phyloP scores from a whole-genome alignment of 2,329 filamentous ascomycete genomes.

The Xylariaceae sp. region DNA sequence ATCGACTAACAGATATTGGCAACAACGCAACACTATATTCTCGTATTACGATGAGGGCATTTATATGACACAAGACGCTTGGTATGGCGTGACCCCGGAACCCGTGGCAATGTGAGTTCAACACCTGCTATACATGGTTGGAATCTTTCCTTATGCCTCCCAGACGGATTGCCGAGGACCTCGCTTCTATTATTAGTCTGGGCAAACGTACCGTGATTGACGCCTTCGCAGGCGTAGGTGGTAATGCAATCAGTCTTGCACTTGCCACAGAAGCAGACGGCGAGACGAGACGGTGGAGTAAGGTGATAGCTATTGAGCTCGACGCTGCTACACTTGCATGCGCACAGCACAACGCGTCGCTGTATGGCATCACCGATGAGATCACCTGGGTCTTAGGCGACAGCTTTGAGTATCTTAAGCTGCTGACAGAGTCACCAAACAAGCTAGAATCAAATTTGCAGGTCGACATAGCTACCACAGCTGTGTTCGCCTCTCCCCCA shows the following conservation, averaged over 20 bases:
- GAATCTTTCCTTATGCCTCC: conserved; percentile 11
- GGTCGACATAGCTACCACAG: conserved; percentile 37
- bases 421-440: conserved; percentile 32
- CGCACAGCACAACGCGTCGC: conserved; percentile 82
- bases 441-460: conserved; percentile 28
- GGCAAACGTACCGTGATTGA: conserved; percentile 64
- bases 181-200: conserved; percentile 49
- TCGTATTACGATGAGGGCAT: conserved; percentile 82
- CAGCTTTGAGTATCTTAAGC: conserved; percentile 70
- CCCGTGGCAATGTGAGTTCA: conserved; percentile 70
- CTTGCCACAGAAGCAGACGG: conserved; percentile 32
- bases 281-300: conserved; percentile 66
- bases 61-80: conserved; percentile 86
- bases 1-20: conserved; percentile 72
- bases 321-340: conserved; percentile 77
- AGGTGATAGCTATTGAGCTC: conserved; percentile 84
- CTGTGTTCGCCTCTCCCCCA: conserved; percentile 55
- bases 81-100: conserved; percentile 96
- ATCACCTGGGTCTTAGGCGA: conserved; percentile 88
- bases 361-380: conserved; percentile 72
- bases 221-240: conserved; percentile 85
- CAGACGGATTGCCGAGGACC: conserved; percentile 71
- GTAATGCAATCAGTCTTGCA: conserved; percentile 94
- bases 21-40: conserved; percentile 84
- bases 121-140: neutral